phyloP scores from a whole-genome alignment of 768 basidiomycete species.

The Amyloporia xantha region DNA sequence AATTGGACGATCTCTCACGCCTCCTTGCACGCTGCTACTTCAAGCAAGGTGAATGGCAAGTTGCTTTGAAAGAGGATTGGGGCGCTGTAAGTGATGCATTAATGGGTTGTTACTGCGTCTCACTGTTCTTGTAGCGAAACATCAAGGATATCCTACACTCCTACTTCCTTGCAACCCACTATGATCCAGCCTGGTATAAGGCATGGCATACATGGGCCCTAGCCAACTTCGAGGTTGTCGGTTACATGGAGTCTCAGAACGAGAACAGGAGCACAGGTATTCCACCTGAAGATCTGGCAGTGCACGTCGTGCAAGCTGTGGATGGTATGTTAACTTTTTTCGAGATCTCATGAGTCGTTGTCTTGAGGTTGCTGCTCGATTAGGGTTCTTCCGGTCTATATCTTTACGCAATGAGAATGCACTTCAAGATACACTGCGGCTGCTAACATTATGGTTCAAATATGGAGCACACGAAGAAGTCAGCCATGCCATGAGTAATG shows the following conservation, averaged over 20 bases:
- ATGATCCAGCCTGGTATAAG: slow-evolving; percentile 96
- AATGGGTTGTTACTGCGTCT: too few species aligned
- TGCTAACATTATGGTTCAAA: slow-evolving; percentile 97
- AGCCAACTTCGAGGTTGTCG: slow-evolving; percentile 91
- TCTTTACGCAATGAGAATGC: slow-evolving; percentile 84
- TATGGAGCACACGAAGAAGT: slow-evolving; percentile 89
- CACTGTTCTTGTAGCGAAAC: slow-evolving; percentile 55
- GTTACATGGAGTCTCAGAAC: slow-evolving; percentile 63
- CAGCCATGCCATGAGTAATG: slow-evolving; percentile 79
- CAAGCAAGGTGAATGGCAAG: slow-evolving; percentile 95
- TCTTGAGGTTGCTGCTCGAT: not conserved
- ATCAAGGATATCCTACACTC: slow-evolving; percentile 78
- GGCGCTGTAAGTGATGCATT: slow-evolving; percentile 18
- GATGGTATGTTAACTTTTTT: slow-evolving; percentile 46
- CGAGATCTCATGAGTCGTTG: not conserved
- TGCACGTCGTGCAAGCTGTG: slow-evolving; percentile 89
- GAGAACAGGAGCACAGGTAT: slow-evolving; percentile 51
- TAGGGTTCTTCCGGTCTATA: slow-evolving; percentile 94
- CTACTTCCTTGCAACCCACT: slow-evolving; percentile 82
- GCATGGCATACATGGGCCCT: slow-evolving; percentile 99
- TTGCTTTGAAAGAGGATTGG: slow-evolving; percentile 75
- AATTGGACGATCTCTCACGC: slow-evolving; percentile 64
- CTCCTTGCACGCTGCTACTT: slow-evolving; percentile 95
- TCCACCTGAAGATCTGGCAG: slow-evolving; percentile 56
- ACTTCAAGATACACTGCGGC: slow-evolving; percentile 87